Percentiles rank a stretch among this genome's conserved stretches.
Evolutionary conservation across 805 yeast genomes (phyloP).

Genomic region (Wickerhamiella dianesei): DNA sequence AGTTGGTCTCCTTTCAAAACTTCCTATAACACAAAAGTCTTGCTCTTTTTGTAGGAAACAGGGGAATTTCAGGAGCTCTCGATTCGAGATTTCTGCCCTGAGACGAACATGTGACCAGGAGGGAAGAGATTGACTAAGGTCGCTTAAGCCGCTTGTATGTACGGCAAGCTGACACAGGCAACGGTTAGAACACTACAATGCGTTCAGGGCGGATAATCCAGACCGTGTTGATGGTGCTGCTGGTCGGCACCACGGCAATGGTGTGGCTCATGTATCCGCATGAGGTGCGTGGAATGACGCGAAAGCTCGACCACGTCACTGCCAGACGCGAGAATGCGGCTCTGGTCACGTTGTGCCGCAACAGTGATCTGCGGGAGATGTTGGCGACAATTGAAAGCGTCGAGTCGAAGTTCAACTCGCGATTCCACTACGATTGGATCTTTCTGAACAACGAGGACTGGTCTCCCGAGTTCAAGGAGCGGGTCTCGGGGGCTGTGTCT

Average conservation of each 20-base stretch:
- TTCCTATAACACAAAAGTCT: too few species aligned
- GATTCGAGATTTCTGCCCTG: too few species aligned
- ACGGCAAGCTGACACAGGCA: neutral
- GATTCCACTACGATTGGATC: slow-evolving; percentile 63
- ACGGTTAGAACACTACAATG: neutral
- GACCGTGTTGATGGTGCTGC: neutral
- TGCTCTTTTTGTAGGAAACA: too few species aligned
- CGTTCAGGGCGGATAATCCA: neutral
- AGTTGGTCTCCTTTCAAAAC: too few species aligned
- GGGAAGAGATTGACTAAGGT: too few species aligned
- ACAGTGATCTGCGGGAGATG: slow-evolving; percentile 45
- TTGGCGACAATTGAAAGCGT: slow-evolving; percentile 46
- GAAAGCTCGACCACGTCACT: slow-evolving; percentile 68
- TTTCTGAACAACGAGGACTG: slow-evolving; percentile 62
- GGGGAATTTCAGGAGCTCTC: too few species aligned
- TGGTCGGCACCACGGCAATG: neutral
- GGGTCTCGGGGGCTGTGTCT: slow-evolving; percentile 38
- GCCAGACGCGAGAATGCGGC: slow-evolving; percentile 27
- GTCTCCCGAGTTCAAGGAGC: slow-evolving; percentile 38
- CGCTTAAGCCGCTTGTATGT: neutral
- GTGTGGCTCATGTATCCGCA: neutral
- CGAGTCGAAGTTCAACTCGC: slow-evolving; percentile 51
- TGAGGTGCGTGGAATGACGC: slow-evolving; percentile 46
- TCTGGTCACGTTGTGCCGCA: slow-evolving; percentile 56
- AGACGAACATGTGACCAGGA: too few species aligned